Conservation (phyloP, 2,329 filamentous ascomycete species). For the Aspergillus spinulosporus region DNA sequence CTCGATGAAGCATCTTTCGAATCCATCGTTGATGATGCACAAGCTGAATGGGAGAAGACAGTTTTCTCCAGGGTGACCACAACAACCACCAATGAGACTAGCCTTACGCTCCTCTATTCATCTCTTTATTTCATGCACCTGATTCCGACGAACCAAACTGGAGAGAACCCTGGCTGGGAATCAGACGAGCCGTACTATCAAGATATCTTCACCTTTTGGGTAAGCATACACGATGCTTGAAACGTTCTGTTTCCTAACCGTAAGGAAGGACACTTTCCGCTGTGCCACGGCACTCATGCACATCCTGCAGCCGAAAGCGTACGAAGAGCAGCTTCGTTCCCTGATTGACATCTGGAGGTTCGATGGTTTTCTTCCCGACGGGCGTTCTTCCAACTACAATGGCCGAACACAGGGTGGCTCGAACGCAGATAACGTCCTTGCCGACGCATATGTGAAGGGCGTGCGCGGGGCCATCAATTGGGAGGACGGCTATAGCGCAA, state of each 20-base stretch:
- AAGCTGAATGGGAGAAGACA: constrained; percentile 59
- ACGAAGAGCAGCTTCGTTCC: constrained; percentile 66
- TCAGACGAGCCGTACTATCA: constrained; percentile 69
- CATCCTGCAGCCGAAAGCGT: constrained; percentile 61
- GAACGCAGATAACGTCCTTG: constrained; percentile 70
- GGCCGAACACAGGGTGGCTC: constrained; percentile 69
- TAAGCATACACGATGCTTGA: constrained; percentile 16
- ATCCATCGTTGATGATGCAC: constrained; percentile 50
- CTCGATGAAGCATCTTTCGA: constrained; percentile 50
- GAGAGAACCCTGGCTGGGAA: constrained; percentile 67
- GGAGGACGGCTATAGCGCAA: constrained; percentile 62
- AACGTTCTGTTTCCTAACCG: constrained; percentile 4
- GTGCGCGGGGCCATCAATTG: constrained; percentile 62
- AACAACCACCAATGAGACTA: constrained; percentile 56
- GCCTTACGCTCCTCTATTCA: constrained; percentile 64
- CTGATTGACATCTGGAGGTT: constrained; percentile 68
- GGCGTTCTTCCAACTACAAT: constrained; percentile 67
- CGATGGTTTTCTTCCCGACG: constrained; percentile 66
- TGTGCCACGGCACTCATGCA: constrained; percentile 66
- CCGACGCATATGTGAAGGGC: constrained; percentile 70
- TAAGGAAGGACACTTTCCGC: constrained; percentile 56
- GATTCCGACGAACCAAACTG: constrained; percentile 68
- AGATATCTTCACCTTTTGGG: constrained; percentile 70
- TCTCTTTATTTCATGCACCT: constrained; percentile 70
- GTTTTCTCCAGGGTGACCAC: constrained; percentile 66